Conservation (phyloP, 2,329 filamentous ascomycete species). For the Sarocladium brachiariae region DNA sequence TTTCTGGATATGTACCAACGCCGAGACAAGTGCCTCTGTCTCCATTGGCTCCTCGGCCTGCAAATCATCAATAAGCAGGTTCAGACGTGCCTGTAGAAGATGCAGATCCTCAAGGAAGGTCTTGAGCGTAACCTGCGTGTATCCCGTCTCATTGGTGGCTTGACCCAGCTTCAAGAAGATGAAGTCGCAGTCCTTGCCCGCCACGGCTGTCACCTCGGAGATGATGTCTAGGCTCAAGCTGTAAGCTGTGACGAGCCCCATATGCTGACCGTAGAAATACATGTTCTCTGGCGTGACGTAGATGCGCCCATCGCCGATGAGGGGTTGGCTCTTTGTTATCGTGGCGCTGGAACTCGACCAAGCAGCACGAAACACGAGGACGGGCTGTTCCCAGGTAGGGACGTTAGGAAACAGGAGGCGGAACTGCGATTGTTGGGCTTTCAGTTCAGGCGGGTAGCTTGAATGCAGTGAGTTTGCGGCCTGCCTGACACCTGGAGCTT, state of each 20-base stretch:
- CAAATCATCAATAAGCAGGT: constrained; percentile 76
- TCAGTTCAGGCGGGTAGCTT: constrained; percentile 76
- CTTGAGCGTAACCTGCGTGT: constrained; percentile 77
- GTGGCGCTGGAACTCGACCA: constrained; percentile 56
- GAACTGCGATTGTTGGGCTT: constrained; percentile 88
- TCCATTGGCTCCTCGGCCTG: constrained; percentile 63
- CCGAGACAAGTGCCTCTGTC: constrained; percentile 62
- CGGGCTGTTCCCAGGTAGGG: constrained; percentile 68
- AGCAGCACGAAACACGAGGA: constrained; percentile 86
- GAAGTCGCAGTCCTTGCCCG: constrained; percentile 88
- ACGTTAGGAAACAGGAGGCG: constrained; percentile 82
- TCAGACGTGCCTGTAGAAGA: constrained; percentile 75
- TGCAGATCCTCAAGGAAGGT: constrained; percentile 84
- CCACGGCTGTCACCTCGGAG: constrained; percentile 80
- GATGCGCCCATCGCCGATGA: constrained; percentile 64
- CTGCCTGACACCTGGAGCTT: constrained; percentile 23
- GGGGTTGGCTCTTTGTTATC: constrained; percentile 31
- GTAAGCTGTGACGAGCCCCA: constrained; percentile 83
- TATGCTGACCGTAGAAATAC: constrained; percentile 94
- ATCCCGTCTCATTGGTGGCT: constrained; percentile 54
- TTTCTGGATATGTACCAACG: constrained; percentile 68
- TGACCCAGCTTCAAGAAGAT: constrained; percentile 73
- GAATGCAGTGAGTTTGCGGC: constrained; percentile 54
- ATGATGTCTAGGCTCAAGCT: constrained; percentile 69
- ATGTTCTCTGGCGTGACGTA: constrained; percentile 84